These are phyloP conservation scores for Fusarium sp. DNA, from an alignment of 2,329 filamentous ascomycete species.

Conservation along the genomic window DNA sequence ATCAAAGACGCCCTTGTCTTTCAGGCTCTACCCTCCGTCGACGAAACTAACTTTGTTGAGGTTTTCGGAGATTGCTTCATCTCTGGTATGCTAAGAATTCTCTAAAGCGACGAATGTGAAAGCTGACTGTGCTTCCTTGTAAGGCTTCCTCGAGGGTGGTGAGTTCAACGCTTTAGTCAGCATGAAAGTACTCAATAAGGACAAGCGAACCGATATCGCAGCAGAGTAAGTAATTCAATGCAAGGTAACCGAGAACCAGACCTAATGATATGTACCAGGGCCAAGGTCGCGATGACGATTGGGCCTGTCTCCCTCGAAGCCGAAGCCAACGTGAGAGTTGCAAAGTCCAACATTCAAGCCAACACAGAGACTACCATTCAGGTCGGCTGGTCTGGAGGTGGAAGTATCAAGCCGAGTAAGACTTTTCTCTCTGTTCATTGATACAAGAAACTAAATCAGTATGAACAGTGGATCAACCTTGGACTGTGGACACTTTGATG, in stretches of 20 bases:
- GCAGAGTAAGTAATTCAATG: background rate
- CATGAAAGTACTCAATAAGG: constrained; percentile 8
- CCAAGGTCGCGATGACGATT: background rate
- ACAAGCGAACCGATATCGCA: background rate
- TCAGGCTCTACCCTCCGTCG: background rate
- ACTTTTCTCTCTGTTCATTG: background rate
- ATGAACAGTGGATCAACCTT: constrained; percentile 1
- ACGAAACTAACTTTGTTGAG: background rate
- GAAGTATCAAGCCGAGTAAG: constrained; percentile 8
- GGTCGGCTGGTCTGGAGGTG: constrained; percentile 4
- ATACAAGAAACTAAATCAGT: background rate
- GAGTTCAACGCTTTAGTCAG: constrained; percentile 10
- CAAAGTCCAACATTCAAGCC: background rate
- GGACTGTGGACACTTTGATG: constrained; percentile 4
- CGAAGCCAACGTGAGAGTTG: background rate
- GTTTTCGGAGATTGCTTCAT: constrained; percentile 3
- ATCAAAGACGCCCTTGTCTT: constrained; percentile 5
- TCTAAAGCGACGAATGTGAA: background rate
- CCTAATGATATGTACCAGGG: background rate
- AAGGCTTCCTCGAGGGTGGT: background rate
- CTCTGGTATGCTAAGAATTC: background rate
- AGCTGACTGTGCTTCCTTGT: background rate
- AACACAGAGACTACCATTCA: constrained; percentile 11
- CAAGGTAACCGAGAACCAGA: fast-evolving
- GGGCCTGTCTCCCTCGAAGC: background rate